Evolutionary conservation across 306 rosid species (phyloP), one percentile per base, ranked within the genome.

Genomic region (Hippophae rhamnoides): DNA sequence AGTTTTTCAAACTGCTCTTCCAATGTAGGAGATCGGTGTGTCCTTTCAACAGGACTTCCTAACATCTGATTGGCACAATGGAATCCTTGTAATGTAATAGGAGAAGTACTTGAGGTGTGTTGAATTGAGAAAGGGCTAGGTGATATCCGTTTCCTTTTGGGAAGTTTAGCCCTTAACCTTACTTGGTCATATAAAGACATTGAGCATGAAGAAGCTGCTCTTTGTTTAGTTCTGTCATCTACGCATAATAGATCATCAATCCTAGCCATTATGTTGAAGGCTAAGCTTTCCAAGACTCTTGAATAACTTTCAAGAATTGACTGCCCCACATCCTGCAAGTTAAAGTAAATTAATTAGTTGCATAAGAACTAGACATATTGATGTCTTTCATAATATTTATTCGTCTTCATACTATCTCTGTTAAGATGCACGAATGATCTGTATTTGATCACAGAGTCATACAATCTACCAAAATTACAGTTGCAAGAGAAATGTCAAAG

Each of bases 251-350:
- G 76, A 74, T 81, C 81, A 61, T 81, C 86, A 40, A 78, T 78
- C 76, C 81, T 69, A 41, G 79, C 77, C 62, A 78, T 56, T 54
- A 75, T 67, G 64, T 78, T 69, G 75, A 69, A 81, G 67, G 83
- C 77, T 66, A 81, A 56, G 81, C 81, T 75, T 63, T 72, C 79
- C 77, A 75, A 63, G 71, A 72, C 81, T 61, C 81, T 69, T 5
- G 81, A 81, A 62, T 74, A 74, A 74, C 81, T 72, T 77, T 81
- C 87, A 7, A 74, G 75, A 62, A 78, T 67, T 43, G 81, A 75
- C 23, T 69, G 72, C 60, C 79, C 84, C 59, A 78, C 79, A 65
- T 78, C 73, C 84, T 82, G 66, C 52, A 57, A 4, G 51, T 67
- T 7, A 50, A 58, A 57, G 12, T 31, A 57, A 60, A 57, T 47